Conservation (phyloP, 202 grass and related monocot genomes). For the Dendrocalamus latiflorus region DNA sequence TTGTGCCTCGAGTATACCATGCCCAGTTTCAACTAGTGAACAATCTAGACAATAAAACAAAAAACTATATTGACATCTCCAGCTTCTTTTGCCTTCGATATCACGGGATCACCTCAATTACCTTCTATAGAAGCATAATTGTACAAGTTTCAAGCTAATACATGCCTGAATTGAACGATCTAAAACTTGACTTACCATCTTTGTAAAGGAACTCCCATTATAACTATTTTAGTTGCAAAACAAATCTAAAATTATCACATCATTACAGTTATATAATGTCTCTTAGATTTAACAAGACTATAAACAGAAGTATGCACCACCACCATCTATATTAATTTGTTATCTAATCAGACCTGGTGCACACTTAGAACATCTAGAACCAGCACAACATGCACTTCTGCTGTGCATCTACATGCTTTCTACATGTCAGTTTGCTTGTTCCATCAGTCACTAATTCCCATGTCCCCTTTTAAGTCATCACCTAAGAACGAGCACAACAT, state of each 20-base stretch:
- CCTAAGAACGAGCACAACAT: background rate
- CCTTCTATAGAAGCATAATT: too few species aligned
- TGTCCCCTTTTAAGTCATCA: background rate
- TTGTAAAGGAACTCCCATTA: too few species aligned
- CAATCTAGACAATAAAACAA: background rate
- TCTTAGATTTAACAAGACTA: conserved; percentile 3
- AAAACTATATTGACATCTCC: background rate
- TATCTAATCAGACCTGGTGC: background rate
- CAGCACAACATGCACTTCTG: conserved; percentile 21
- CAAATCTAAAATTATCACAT: conserved; percentile 3
- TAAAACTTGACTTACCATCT: too few species aligned
- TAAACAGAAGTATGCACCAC: background rate
- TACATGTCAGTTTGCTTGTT: conserved; percentile 42
- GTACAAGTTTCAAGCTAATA: too few species aligned
- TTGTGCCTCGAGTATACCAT: background rate
- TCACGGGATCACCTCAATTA: background rate
- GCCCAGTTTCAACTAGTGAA: background rate
- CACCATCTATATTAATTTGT: background rate
- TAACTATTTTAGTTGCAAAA: conserved; percentile 10
- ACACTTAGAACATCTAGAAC: conserved; percentile 2
- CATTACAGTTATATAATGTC: background rate
- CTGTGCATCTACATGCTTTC: conserved; percentile 17
- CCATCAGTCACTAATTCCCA: conserved; percentile 36
- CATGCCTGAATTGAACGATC: too few species aligned
- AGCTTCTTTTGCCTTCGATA: background rate